phyloP scores from a whole-genome alignment of 2,329 filamentous ascomycete species.

The Claviceps capensis region DNA sequence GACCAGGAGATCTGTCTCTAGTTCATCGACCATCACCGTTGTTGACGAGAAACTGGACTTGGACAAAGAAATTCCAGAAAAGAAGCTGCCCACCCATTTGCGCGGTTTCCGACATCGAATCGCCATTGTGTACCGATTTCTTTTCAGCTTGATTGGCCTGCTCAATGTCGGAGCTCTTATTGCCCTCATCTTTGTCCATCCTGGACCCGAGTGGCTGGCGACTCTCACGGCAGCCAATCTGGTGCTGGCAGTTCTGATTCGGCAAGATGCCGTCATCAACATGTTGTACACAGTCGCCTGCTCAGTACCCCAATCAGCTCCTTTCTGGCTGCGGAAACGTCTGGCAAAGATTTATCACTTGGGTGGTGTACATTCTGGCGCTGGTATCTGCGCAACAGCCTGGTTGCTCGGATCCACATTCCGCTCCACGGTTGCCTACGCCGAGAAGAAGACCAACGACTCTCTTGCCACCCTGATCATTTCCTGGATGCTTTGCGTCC shows the following conservation, averaged over 20 bases:
- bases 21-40: slow-evolving; percentile 17
- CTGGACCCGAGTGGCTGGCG: slow-evolving; percentile 23
- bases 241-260: slow-evolving; percentile 33
- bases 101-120: slow-evolving; percentile 29
- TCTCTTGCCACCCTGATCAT: slow-evolving; percentile 32
- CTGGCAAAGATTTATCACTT: slow-evolving; percentile 39
- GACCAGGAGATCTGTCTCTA: slow-evolving; percentile 16
- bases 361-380: slow-evolving; percentile 36
- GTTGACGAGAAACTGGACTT: slow-evolving; percentile 18
- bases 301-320: slow-evolving; percentile 30
- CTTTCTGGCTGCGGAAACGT: slow-evolving; percentile 32
- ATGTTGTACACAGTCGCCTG: slow-evolving; percentile 31
- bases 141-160: slow-evolving; percentile 40
- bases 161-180: slow-evolving; percentile 35
- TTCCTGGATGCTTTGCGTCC: slow-evolving; percentile 41
- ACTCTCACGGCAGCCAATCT: slow-evolving; percentile 35
- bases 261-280: slow-evolving; percentile 41
- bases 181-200: slow-evolving; percentile 23
- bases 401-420: slow-evolving; percentile 34
- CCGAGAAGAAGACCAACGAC: slow-evolving; percentile 14
- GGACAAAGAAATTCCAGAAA: slow-evolving; percentile 23
- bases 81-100: slow-evolving; percentile 24
- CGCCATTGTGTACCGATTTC: slow-evolving; percentile 40
- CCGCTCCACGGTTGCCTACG: slow-evolving; percentile 22
- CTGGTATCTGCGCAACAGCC: slow-evolving; percentile 32